phyloP scores from a whole-genome alignment of 2,329 filamentous ascomycete genomes.

The Exophiala spinifera region DNA sequence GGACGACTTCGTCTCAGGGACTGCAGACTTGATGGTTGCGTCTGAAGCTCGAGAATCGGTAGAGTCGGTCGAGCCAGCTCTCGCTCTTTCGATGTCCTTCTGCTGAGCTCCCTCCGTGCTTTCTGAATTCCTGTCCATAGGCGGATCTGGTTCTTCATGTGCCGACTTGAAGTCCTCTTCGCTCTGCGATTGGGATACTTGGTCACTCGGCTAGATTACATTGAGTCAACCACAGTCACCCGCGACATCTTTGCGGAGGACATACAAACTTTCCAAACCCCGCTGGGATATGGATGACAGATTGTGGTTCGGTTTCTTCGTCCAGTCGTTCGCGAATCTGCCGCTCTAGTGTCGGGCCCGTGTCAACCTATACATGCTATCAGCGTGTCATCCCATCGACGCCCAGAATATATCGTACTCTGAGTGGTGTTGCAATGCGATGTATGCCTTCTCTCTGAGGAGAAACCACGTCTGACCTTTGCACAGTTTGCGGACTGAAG shows the following conservation, averaged over 20 bases:
- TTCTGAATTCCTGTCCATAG: constrained; percentile 1
- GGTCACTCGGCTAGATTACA: constrained; percentile 7
- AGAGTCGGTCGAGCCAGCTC: constrained; percentile 19
- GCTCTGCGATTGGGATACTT: constrained; percentile 3
- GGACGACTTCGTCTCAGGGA: constrained; percentile 8
- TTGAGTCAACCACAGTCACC: constrained; percentile 1
- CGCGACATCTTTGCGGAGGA: background rate
- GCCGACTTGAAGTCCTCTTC: background rate
- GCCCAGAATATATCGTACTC: constrained; percentile 8
- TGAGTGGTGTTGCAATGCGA: constrained; percentile 14
- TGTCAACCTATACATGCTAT: constrained; percentile 43
- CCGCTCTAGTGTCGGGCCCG: constrained; percentile 35
- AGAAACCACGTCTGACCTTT: constrained; percentile 11
- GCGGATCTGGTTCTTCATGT: background rate
- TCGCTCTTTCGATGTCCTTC: constrained; percentile 17
- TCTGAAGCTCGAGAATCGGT: constrained; percentile 19
- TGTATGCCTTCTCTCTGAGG: constrained; percentile 12
- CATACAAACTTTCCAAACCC: constrained; percentile 68
- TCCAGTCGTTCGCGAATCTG: constrained; percentile 46
- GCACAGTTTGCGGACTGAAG: constrained; percentile 2
- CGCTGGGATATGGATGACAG: constrained; percentile 85
- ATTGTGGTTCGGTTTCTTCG: constrained; percentile 70
- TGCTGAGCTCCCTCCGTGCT: background rate
- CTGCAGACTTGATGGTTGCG: constrained; percentile 16
- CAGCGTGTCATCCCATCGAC: constrained; percentile 25